Conservation (phyloP, 257 asterid species). For the Solanum megistacrolobum region DNA sequence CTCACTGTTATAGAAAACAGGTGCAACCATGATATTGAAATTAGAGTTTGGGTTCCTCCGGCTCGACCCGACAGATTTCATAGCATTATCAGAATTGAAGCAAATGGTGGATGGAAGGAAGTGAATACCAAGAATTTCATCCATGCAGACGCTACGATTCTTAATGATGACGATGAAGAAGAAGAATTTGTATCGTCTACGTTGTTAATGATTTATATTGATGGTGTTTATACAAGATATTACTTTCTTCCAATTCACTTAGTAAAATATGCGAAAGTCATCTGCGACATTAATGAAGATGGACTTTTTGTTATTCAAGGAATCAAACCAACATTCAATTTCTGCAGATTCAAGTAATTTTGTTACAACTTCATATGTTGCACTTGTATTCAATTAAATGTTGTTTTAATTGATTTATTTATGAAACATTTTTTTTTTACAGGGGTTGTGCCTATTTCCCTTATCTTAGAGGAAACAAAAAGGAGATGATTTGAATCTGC, state of each 20-base stretch:
- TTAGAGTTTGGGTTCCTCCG: conserved; percentile 24
- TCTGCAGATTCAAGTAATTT: not conserved
- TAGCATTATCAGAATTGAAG: conserved; percentile 12
- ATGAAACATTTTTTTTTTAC: not conserved
- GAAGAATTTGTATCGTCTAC: too few relatives aligned
- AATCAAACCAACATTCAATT: not conserved
- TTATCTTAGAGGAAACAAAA: not conserved
- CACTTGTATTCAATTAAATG: not conserved
- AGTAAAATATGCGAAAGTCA: conserved; percentile 2
- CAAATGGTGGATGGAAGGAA: conserved; percentile 6
- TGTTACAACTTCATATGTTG: not conserved
- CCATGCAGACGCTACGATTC: not conserved
- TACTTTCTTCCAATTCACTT: not conserved
- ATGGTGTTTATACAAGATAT: not conserved
- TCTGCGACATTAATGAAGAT: not conserved
- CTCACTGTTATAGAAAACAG: conserved; percentile 13
- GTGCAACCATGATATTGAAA: conserved; percentile 15
- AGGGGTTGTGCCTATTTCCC: not conserved
- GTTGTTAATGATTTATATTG: not conserved
- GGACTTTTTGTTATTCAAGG: not conserved
- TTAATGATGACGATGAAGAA: too few relatives aligned
- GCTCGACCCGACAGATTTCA: conserved; percentile 18
- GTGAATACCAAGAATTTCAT: not conserved
- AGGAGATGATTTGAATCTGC: not conserved
- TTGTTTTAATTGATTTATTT: not conserved